phyloP scores from a whole-genome alignment of 768 basidiomycete species.

The Kwoniella mangroviensis region DNA sequence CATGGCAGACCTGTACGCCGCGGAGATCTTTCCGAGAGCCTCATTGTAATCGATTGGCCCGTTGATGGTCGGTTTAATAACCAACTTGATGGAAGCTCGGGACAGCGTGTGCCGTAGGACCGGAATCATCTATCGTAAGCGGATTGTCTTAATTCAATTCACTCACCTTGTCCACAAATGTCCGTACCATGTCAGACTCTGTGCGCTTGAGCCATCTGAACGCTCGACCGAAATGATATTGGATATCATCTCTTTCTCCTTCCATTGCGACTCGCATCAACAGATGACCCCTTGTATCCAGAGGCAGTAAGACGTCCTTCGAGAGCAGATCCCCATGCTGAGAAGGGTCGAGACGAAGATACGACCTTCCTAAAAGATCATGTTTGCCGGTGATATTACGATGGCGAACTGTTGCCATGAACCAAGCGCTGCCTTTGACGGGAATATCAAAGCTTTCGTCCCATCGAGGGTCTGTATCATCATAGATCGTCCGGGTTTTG shows the following conservation, averaged over 20 bases:
- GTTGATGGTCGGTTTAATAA: conserved; percentile 66
- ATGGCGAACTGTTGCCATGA: conserved; percentile 93
- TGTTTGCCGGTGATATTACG: conserved; percentile 90
- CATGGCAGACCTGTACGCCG: conserved; percentile 73
- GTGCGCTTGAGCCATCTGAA: conserved; percentile 87
- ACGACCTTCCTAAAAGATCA: conserved; percentile 81
- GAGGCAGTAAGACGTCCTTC: conserved; percentile 88
- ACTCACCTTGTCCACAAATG: conserved; percentile 92
- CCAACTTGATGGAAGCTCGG: conserved; percentile 71
- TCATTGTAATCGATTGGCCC: conserved; percentile 75
- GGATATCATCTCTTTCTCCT: conserved; percentile 96
- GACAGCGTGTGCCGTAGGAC: conserved; percentile 88
- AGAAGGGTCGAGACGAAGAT: conserved; percentile 86
- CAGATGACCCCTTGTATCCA: conserved; percentile 83
- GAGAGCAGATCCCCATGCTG: conserved; percentile 86
- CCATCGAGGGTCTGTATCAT: conserved; percentile 89
- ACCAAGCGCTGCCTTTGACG: conserved; percentile 90
- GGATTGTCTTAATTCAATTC: not conserved
- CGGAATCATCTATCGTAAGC: conserved; percentile 76
- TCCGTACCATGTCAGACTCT: conserved; percentile 92
- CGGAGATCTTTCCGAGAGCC: conserved; percentile 82
- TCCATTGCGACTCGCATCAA: conserved; percentile 94
- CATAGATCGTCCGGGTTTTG: conserved; percentile 95
- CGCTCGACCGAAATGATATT: conserved; percentile 94
- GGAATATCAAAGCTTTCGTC: conserved; percentile 96